A percentile compares a stretch with the other conserved stretches of the same genome.
phyloP scores from a whole-genome alignment of 73 alveolate genomes.

The Paramecium primaurelia region DNA sequence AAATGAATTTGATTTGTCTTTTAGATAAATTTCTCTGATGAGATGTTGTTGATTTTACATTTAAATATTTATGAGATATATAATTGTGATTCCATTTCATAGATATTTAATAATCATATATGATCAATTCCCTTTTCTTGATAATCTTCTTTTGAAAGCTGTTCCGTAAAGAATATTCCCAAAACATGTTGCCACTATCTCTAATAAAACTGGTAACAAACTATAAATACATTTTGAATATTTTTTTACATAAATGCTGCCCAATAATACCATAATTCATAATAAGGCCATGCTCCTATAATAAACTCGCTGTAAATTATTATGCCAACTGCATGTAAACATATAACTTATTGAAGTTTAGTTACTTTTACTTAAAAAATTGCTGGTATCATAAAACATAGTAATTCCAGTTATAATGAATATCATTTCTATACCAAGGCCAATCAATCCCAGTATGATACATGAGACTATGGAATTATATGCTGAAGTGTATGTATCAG shows the following conservation, averaged over 20 bases:
- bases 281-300: conserved; percentile 12
- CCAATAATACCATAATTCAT: conserved; percentile 36
- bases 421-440: background rate
- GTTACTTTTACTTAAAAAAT: background rate
- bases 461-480: background rate
- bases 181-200: background rate
- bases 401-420: background rate
- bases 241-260: conserved; percentile 3
- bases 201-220: background rate
- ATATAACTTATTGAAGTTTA: background rate
- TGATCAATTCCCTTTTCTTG: conserved; percentile 40
- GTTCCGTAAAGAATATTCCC: conserved; percentile 29
- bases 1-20: background rate
- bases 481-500: background rate
- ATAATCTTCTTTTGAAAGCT: background rate
- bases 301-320: background rate
- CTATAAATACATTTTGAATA: background rate
- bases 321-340: background rate
- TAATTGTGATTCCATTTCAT: background rate
- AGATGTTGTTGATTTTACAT: background rate
- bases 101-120: background rate
- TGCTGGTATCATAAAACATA: background rate
- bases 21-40: background rate
- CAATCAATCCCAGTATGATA: background rate
- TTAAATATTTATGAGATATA: background rate